Base-by-base conservation (phyloP, 2,329 filamentous ascomycete genomes). In the Pseudocercospora cruenta region DNA sequence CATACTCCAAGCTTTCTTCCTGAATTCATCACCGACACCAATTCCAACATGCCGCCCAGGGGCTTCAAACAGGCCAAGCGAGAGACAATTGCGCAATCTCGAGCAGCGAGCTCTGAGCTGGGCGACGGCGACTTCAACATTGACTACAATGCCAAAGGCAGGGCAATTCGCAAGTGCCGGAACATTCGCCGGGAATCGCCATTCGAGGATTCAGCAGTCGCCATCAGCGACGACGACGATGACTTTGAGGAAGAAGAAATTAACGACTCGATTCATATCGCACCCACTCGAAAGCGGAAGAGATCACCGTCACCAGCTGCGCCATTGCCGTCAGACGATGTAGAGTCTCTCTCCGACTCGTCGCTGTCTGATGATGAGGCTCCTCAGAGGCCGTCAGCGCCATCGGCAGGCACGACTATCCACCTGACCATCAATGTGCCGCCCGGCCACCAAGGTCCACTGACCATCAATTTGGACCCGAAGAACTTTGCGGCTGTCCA, bases 351-450 rank as follows among this genome's bases (percentile, higher is more conserved):
- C 16, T 70, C 68, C 22, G 71, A 70, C 31, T 68, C 70, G 21
- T 68, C 68, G 39, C 58, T 58, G 43, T 65, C 62, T 5, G 60
- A 64, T 14, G 58, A 22, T 22, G 63, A 64, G 28, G 21, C 28
- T 1, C 58, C 58, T 33, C 14, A 24, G 1, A 26, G 22, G 9
- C 49, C 51, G 12, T 45, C 58, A 36, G 47, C 49, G 7, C 59
- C 55, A 10, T 28, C 57, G 57, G 33, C 60, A 26, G 58, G 49
- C 53, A 67, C 66, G 10, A 70, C 79, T 0, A 71, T 82, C 43
- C 76, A 77, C 31, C 71, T 84, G 26, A 81, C 80, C n/a, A 77
- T 84, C 75, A 81, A 83, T 65, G 76, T 83, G 6, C 81, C 81
- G 8, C 69, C 77, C 2, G 81, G 81, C 10, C 82, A 81, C 68